A percentile compares a stretch with the other conserved stretches of the same genome.
These are phyloP conservation scores for Letharia lupina DNA, from an alignment of 495 filamentous ascomycete genomes.

Conservation along the genomic window DNA sequence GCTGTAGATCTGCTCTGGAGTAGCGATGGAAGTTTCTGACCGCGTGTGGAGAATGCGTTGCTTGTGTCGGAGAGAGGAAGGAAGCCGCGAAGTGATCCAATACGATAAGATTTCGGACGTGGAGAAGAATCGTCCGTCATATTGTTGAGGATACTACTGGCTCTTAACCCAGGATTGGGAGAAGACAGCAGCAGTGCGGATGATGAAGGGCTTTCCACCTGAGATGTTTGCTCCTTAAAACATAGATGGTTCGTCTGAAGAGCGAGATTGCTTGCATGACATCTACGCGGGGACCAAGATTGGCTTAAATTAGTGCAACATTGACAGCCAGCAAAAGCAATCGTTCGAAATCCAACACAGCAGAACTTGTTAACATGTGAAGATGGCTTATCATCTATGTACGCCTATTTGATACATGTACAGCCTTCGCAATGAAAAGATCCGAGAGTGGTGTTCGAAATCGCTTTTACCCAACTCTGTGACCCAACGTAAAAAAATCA, in stretches of 20 bases:
- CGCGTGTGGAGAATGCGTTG: constrained; percentile 25
- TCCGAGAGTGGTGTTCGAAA: not conserved
- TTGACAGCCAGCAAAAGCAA: not conserved
- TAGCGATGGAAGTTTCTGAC: constrained; percentile 28
- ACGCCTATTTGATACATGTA: not conserved
- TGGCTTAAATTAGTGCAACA: not conserved
- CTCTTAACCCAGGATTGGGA: not conserved
- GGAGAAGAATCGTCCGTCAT: constrained; percentile 13
- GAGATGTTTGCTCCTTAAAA: not conserved
- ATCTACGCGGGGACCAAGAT: not conserved
- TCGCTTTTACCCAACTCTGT: not conserved
- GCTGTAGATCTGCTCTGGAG: constrained; percentile 25
- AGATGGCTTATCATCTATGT: not conserved
- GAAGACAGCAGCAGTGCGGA: not conserved
- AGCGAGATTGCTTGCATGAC: not conserved
- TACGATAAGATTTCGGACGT: constrained; percentile 14
- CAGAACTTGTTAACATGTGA: not conserved
- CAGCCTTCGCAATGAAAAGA: not conserved
- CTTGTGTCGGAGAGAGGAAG: constrained; percentile 27
- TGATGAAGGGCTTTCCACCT: not conserved
- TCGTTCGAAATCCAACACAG: not conserved
- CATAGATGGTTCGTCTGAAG: not conserved
- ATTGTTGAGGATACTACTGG: not conserved
- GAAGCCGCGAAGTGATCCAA: constrained; percentile 24
- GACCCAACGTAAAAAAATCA: not conserved